Conservation (phyloP, 306 rosid genomes). For the Morella rubra region DNA sequence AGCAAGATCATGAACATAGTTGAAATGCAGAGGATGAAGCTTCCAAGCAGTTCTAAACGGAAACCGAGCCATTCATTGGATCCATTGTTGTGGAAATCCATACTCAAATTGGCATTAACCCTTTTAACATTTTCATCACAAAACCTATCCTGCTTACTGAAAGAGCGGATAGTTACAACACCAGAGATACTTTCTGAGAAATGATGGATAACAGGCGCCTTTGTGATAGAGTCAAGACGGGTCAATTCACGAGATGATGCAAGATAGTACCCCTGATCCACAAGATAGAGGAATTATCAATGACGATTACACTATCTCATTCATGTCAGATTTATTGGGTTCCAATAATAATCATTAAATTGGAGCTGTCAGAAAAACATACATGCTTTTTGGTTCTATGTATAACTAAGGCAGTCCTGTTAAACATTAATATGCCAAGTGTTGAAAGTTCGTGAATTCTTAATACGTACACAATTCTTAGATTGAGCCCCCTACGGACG, state of each 20-base stretch:
- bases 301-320: neutral
- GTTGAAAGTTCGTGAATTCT: neutral
- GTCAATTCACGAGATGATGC: constrained; percentile 88
- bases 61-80: constrained; percentile 96
- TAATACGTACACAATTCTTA: neutral
- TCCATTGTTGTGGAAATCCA: constrained; percentile 91
- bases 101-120: constrained; percentile 72
- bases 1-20: constrained; percentile 83
- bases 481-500: neutral
- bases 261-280: constrained; percentile 72
- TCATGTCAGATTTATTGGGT: neutral
- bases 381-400: neutral
- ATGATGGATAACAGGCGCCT: constrained; percentile 93
- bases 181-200: constrained; percentile 96
- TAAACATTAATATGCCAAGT: neutral
- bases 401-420: neutral
- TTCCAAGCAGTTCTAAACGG: constrained; percentile 84
- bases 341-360: neutral
- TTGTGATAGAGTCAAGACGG: constrained; percentile 84
- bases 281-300: neutral
- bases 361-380: neutral
- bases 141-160: constrained; percentile 56
- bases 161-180: constrained; percentile 84
- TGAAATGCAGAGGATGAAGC: constrained; percentile 67
- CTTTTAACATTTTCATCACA: constrained; percentile 57